Base-by-base conservation (phyloP, 2,329 filamentous ascomycete genomes). In the Dissoconium aciculare region DNA sequence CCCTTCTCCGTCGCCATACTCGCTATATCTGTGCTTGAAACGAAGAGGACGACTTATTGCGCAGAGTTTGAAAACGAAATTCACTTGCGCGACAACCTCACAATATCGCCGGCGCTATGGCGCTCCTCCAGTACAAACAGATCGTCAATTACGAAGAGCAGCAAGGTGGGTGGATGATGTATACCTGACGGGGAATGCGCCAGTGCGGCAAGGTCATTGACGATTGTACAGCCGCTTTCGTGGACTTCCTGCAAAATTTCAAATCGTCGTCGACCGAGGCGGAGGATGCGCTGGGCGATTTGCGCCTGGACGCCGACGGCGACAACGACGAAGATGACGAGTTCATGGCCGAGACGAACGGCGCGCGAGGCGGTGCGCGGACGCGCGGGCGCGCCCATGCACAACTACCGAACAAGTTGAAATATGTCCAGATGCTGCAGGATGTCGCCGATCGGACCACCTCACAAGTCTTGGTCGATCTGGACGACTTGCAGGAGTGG, bases 111-210 rank as follows among this genome's bases (percentile, higher is more conserved):
- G n/a, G 27, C 35, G 47, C 58, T 60, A 94, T 94, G 87, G 78
- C 84, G 67, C 78, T 94, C 51, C 71, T 84, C 51, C 76, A 78
- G 43, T 78, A 78, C 57, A 75, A 70, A 52, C 67, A 75, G 45
- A 72, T 78, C 30, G 83, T 93, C 48, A 77, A 92, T 56, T 98
- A 98, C 62, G 71, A 75, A 50, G 74, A 75, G 49, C 89, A 98
- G 58, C 74, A 89, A 59, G 64, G 81, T 84, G 58, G 46, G 74
- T 56, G 36, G 31, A 33, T n/a, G 43, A 39, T 17, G 17, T 29
- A 39, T 27, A 39, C 14, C 17, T 16, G 11, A 19, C 23, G 28
- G 5, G n/a, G 28, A 34, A 17, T 26, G 14, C 21, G 4, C 43
- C 36, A 36, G 38, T 38, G 31, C 14, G 17, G 24, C 12, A 39